Evolutionary conservation across 2,329 filamentous ascomycete genomes (phyloP).

Genomic region (Zasmidium citrigriseum): DNA sequence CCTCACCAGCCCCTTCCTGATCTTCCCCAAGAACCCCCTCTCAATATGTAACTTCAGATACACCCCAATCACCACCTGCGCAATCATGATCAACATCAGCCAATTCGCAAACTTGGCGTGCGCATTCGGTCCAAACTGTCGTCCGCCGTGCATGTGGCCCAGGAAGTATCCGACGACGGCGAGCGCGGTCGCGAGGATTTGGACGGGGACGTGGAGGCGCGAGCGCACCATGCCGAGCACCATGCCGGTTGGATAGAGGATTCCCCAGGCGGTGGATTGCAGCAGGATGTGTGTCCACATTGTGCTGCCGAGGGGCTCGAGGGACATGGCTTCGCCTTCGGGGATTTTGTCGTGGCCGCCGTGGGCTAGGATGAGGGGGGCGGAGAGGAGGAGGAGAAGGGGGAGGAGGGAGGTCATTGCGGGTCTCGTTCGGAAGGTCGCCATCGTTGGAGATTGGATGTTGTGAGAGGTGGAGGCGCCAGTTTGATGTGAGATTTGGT

Average conservation of each 20-base stretch:
- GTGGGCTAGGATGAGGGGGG: constrained; percentile 42
- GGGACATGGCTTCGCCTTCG: constrained; percentile 68
- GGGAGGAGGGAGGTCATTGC: constrained; percentile 8
- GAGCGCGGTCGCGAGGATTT: constrained; percentile 72
- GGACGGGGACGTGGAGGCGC: constrained; percentile 90
- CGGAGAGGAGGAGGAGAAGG: constrained; percentile 15
- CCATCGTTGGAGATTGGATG: constrained; percentile 17
- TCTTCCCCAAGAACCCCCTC: constrained; percentile 75
- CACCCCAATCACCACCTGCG: constrained; percentile 76
- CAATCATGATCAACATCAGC: constrained; percentile 75
- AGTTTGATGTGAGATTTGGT: not conserved
- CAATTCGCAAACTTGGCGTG: constrained; percentile 79
- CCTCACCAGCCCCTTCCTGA: constrained; percentile 68
- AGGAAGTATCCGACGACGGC: constrained; percentile 86
- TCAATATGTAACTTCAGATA: constrained; percentile 91
- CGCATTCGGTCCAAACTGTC: constrained; percentile 79
- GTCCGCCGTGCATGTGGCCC: constrained; percentile 85
- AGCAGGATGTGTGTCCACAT: constrained; percentile 94
- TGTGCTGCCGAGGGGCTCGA: constrained; percentile 77
- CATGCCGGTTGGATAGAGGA: constrained; percentile 94
- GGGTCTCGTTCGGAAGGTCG: constrained; percentile 27
- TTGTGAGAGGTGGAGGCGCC: not conserved
- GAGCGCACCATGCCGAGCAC: constrained; percentile 88
- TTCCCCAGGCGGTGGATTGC: constrained; percentile 82
- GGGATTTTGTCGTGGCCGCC: constrained; percentile 62